Percentiles rank a stretch among this genome's conserved stretches.
These are phyloP conservation scores for Carex kokanica DNA, from an alignment of 176 grass and related monocot species.

Conservation along the genomic window DNA sequence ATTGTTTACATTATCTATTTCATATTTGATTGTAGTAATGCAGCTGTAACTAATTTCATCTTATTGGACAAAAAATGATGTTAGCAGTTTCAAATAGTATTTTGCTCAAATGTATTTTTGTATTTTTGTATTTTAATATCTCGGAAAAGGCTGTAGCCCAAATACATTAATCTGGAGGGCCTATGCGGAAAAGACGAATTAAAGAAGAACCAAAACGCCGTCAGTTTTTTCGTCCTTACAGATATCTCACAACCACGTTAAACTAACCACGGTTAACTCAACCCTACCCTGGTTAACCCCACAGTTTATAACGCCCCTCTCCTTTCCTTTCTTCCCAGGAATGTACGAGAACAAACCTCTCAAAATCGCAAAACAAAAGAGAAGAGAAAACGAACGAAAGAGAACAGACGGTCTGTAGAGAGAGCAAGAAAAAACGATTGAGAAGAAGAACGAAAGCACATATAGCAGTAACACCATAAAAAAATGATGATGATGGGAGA, in stretches of 20 bases:
- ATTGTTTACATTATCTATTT: too few relatives aligned
- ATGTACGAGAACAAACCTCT: constrained; percentile 8
- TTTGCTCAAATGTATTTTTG: neutral
- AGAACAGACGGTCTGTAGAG: neutral
- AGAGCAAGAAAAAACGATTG: neutral
- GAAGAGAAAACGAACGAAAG: neutral
- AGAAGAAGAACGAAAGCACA: neutral
- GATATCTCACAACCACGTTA: neutral
- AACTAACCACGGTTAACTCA: constrained; percentile 11
- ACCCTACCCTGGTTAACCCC: constrained; percentile 21
- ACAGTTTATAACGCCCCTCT: constrained; percentile 53
- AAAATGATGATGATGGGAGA: constrained; percentile 73
- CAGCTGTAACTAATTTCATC: neutral
- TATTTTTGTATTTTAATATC: neutral
- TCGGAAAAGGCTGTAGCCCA: neutral
- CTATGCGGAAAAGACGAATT: neutral
- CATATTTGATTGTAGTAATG: neutral
- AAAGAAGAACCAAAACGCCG: neutral
- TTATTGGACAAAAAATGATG: neutral
- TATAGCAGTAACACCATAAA: neutral
- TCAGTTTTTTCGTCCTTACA: constrained; percentile 16
- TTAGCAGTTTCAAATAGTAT: neutral
- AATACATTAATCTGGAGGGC: neutral
- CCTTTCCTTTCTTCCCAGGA: neutral
- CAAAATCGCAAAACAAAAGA: constrained; percentile 12